A percentile compares a stretch with the other conserved stretches of the same genome.
Evolutionary conservation across 768 basidiomycete genomes (phyloP).

Genomic region (Kwoniella botswanensis): DNA sequence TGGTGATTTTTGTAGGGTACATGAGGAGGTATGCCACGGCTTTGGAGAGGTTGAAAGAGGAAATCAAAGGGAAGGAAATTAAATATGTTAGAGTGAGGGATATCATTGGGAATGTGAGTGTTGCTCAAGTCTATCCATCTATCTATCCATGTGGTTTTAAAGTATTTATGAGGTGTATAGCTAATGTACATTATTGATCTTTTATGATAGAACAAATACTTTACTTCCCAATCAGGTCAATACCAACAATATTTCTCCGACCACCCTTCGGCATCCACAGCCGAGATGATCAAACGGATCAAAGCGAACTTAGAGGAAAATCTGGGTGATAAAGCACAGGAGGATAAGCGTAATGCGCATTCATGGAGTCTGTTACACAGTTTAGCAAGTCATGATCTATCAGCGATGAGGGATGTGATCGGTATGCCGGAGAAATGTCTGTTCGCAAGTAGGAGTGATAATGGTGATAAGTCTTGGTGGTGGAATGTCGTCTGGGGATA

Average conservation of each 20-base stretch:
- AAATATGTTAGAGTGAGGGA: conserved; percentile 46
- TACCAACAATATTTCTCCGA: conserved; percentile 38
- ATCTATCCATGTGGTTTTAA: too few relatives aligned
- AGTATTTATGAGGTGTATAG: too few relatives aligned
- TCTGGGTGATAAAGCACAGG: conserved; percentile 22
- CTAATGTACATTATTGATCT: neutral
- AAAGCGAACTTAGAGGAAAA: conserved; percentile 28
- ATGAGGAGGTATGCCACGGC: conserved; percentile 54
- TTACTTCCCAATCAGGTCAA: conserved; percentile 44
- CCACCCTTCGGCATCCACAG: conserved; percentile 24
- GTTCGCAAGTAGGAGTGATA: conserved; percentile 20
- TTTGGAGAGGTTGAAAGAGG: conserved; percentile 42
- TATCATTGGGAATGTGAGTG: conserved; percentile 47
- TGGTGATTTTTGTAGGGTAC: conserved; percentile 49
- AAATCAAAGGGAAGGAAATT: conserved; percentile 38
- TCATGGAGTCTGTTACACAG: conserved; percentile 42
- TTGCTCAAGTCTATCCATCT: neutral
- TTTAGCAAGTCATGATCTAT: conserved; percentile 47
- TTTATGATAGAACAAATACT: conserved; percentile 31
- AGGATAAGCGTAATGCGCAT: conserved; percentile 14
- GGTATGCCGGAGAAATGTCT: conserved; percentile 42
- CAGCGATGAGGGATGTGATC: conserved; percentile 47
- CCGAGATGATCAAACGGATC: conserved; percentile 17
- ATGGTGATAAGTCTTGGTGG: conserved; percentile 8
- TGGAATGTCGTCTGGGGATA: conserved; percentile 43